Percentiles rank a stretch among this genome's conserved stretches.
Evolutionary conservation across 2,329 filamentous ascomycete genomes (phyloP).

Genomic region (Hypoxylon rubiginosum): DNA sequence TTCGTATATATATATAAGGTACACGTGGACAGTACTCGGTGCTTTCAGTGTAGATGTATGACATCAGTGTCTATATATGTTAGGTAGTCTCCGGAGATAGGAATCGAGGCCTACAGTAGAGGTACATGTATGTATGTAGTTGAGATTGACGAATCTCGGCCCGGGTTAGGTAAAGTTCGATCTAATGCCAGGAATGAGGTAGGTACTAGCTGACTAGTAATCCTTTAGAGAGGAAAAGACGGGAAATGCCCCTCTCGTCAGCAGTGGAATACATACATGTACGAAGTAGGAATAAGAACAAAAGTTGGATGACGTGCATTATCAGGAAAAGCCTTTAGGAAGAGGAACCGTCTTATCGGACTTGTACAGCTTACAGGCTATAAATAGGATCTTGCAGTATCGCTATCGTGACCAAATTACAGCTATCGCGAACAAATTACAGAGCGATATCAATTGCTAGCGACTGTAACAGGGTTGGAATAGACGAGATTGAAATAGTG

Average conservation of each 20-base stretch:
- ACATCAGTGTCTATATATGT: slow-evolving; percentile 37
- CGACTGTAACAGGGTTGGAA: slow-evolving; percentile 12
- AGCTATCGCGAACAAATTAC: too few relatives aligned
- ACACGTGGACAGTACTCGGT: slow-evolving; percentile 18
- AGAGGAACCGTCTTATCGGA: slow-evolving; percentile 20
- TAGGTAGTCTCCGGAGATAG: slow-evolving; percentile 5
- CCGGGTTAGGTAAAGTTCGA: slow-evolving; percentile 1
- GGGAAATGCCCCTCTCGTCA: neutral
- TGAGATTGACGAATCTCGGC: slow-evolving; percentile 12
- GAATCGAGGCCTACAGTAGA: neutral
- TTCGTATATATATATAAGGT: too few relatives aligned
- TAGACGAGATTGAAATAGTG: slow-evolving; percentile 29
- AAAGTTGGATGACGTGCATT: slow-evolving; percentile 38
- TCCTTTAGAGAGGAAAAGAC: slow-evolving; percentile 3
- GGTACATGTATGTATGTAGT: neutral
- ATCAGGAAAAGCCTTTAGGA: slow-evolving; percentile 10
- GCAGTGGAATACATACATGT: neutral
- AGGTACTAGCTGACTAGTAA: too few relatives aligned
- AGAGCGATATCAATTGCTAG: neutral
- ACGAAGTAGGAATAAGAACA: slow-evolving; percentile 7
- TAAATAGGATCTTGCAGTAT: slow-evolving; percentile 26
- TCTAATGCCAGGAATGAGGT: neutral
- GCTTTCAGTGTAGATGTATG: slow-evolving; percentile 13
- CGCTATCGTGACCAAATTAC: too few relatives aligned
- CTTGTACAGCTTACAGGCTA: slow-evolving; percentile 7